Percentiles rank a stretch among this genome's conserved stretches.
These are phyloP conservation scores for Alnus glutinosa DNA, from an alignment of 306 rosid genomes.

Conservation along the genomic window DNA sequence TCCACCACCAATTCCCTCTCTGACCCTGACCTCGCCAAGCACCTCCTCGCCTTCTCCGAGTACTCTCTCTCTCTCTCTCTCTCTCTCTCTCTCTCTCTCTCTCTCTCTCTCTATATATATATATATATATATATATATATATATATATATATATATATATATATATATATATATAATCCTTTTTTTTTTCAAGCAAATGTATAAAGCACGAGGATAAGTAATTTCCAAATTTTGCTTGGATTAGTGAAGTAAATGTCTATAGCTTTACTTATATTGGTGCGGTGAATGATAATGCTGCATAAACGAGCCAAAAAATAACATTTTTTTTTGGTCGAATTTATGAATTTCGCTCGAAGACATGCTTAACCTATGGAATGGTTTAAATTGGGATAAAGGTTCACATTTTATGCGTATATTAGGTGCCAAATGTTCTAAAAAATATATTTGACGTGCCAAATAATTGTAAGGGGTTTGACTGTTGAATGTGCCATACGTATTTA, in stretches of 20 bases:
- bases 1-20: constrained; percentile 39
- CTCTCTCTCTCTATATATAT: no score
- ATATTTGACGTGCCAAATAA: no score
- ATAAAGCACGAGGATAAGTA: no score
- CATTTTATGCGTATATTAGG: no score
- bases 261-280: not conserved
- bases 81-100: not conserved
- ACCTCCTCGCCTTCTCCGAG: constrained; percentile 65
- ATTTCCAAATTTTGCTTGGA: not conserved
- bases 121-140: no score
- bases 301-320: not conserved
- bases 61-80: constrained; percentile 20
- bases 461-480: not conserved
- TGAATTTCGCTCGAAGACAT: no score
- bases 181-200: not conserved
- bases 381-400: not conserved
- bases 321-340: not conserved
- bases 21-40: constrained; percentile 66
- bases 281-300: not conserved
- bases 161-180: not conserved
- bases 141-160: no score
- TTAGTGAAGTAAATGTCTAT: not conserved
- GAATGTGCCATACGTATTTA: not conserved
- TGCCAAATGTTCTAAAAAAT: no score
- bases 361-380: not conserved